A percentile compares a stretch with the other conserved stretches of the same genome.
These are phyloP conservation scores for Pyrenopolyporus hunteri DNA, from an alignment of 495 filamentous ascomycete species.

Conservation along the genomic window DNA sequence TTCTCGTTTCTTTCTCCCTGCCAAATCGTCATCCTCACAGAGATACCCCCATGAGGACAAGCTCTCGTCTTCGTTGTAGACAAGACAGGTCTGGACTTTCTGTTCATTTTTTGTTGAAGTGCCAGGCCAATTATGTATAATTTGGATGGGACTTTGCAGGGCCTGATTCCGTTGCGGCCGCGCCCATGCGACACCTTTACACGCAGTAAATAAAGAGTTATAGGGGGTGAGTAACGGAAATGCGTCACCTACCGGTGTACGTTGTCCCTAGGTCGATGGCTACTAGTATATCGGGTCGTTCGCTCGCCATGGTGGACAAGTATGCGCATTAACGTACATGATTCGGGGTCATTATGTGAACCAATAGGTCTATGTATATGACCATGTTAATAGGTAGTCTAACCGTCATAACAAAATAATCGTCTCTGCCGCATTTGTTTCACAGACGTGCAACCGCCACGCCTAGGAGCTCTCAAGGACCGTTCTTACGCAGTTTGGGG, in stretches of 20 bases:
- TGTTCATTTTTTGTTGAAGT: slow-evolving; percentile 55
- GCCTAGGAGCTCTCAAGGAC: too few species aligned
- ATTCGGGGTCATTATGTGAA: neutral
- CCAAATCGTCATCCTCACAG: slow-evolving; percentile 54
- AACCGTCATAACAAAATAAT: too few species aligned
- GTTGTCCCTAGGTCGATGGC: slow-evolving; percentile 69
- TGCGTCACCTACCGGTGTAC: slow-evolving; percentile 57
- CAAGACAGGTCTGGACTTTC: slow-evolving; percentile 65
- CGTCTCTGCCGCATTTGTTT: too few species aligned
- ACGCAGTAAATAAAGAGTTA: neutral
- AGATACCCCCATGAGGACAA: slow-evolving; percentile 63
- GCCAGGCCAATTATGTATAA: slow-evolving; percentile 67
- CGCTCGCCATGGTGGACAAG: slow-evolving; percentile 17
- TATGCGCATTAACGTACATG: slow-evolving; percentile 12
- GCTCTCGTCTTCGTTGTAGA: slow-evolving; percentile 53
- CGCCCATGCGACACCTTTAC: slow-evolving; percentile 27
- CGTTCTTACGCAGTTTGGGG: too few species aligned
- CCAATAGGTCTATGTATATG: too few species aligned
- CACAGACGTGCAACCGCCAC: too few species aligned
- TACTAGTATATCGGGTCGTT: slow-evolving; percentile 60
- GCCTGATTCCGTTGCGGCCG: slow-evolving; percentile 20
- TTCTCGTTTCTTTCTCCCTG: slow-evolving; percentile 47
- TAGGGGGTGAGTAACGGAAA: neutral
- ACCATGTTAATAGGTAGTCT: too few species aligned
- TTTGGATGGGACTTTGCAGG: slow-evolving; percentile 54